A percentile compares a stretch with the other conserved stretches of the same genome.
Conservation (phyloP, 805 yeast species). For the Kodamaea nitidulidarum region DNA sequence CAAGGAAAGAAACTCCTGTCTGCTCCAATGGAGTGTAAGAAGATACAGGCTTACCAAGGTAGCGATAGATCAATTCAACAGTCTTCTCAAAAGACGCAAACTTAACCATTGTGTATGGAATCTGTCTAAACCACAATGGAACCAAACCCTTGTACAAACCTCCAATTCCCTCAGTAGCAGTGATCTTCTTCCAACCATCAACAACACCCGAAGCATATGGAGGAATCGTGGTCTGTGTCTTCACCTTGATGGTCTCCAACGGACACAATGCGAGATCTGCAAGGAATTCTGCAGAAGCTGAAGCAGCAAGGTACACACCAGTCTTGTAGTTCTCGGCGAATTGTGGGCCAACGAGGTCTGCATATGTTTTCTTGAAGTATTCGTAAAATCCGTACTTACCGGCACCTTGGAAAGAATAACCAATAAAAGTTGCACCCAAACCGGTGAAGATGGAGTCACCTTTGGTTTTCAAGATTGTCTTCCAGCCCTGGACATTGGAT, state of each 20-base stretch:
- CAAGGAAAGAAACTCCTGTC: conserved; percentile 90
- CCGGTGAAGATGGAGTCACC: conserved; percentile 87
- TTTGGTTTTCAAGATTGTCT: conserved; percentile 62
- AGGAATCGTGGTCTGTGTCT: conserved; percentile 89
- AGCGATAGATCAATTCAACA: conserved; percentile 72
- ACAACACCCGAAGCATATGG: conserved; percentile 65
- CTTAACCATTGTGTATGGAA: conserved; percentile 98
- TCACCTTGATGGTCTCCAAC: conserved; percentile 91
- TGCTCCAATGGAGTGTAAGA: conserved; percentile 73
- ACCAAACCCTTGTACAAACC: conserved; percentile 84
- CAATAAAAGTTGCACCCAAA: conserved; percentile 86
- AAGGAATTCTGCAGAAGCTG: conserved; percentile 90
- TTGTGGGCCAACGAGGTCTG: conserved; percentile 62
- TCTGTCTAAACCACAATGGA: conserved; percentile 94
- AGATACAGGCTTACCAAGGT: conserved; percentile 66
- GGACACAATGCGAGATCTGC: conserved; percentile 93
- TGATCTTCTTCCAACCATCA: conserved; percentile 65
- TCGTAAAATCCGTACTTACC: conserved; percentile 97
- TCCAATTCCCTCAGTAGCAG: conserved; percentile 63
- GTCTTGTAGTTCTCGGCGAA: conserved; percentile 63
- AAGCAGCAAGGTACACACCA: conserved; percentile 71
- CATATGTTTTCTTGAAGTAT: conserved; percentile 76
- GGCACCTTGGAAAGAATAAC: conserved; percentile 94
- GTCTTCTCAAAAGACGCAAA: conserved; percentile 92
- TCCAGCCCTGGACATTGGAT: conserved; percentile 81